Conservation (phyloP, 1,139 yeast species). For the Debaryomyces subglobosus region DNA sequence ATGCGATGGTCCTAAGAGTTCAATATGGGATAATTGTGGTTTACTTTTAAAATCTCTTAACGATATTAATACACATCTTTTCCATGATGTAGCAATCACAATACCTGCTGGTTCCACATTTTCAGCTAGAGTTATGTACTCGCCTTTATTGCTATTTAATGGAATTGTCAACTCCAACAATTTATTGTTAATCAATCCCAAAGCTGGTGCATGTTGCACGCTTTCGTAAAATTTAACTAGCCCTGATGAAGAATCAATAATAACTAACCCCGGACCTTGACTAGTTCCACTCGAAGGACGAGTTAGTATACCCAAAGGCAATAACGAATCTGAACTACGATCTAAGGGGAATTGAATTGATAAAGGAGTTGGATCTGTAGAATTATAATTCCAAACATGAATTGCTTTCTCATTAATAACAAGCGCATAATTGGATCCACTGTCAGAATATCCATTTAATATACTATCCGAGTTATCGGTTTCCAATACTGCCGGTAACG, state of each 20-base stretch:
- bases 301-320: constrained; percentile 65
- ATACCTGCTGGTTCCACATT: constrained; percentile 79
- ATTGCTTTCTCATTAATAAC: constrained; percentile 53
- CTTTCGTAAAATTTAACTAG: constrained; percentile 64
- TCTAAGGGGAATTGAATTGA: constrained; percentile 52
- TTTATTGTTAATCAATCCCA: constrained; percentile 57
- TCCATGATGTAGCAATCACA: constrained; percentile 69
- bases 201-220: constrained; percentile 67
- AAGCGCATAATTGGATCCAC: constrained; percentile 56
- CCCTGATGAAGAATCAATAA: constrained; percentile 60
- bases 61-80: constrained; percentile 63
- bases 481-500: constrained; percentile 51
- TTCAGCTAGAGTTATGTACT: constrained; percentile 58
- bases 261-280: constrained; percentile 69
- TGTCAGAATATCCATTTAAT: constrained; percentile 57
- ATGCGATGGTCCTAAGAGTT: constrained; percentile 33
- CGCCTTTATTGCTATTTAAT: constrained; percentile 47
- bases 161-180: constrained; percentile 40
- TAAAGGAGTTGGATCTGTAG: constrained; percentile 61
- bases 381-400: constrained; percentile 70
- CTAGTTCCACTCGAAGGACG: constrained; percentile 62
- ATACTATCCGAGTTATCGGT: constrained; percentile 20
- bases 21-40: constrained; percentile 46
- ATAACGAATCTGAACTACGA: constrained; percentile 14
- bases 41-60: constrained; percentile 73